Percentiles rank a stretch among this genome's conserved stretches.
These are phyloP conservation scores for Suhomyces canberraensis DNA, from an alignment of 805 yeast species.

Conservation along the genomic window DNA sequence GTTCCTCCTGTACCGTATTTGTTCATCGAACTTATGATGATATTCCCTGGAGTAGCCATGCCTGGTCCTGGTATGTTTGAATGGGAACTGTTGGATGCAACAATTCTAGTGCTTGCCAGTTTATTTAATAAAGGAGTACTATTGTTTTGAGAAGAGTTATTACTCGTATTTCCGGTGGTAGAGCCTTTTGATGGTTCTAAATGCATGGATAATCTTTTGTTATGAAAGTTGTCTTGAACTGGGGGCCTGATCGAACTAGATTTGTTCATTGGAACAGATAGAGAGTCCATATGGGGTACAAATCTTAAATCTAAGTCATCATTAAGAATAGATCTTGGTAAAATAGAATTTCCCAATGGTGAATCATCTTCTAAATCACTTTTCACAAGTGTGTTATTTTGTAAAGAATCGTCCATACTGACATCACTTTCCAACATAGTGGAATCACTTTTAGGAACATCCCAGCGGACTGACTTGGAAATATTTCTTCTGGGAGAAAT, in stretches of 20 bases:
- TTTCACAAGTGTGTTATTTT: constrained; percentile 7
- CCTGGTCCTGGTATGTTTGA: no score
- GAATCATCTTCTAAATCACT: constrained; percentile 30
- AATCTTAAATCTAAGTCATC: constrained; percentile 28
- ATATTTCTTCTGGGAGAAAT: constrained; percentile 6
- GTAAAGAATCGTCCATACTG: constrained; percentile 28
- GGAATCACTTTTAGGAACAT: constrained; percentile 8
- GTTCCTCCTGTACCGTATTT: constrained; percentile 11
- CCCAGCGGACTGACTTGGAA: constrained; percentile 9
- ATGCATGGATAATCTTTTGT: constrained; percentile 16
- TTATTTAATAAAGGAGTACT: constrained; percentile 33
- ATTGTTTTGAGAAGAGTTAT: constrained; percentile 3
- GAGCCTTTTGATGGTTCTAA: constrained; percentile 9
- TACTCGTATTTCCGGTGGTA: neutral
- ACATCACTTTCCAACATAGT: constrained; percentile 25
- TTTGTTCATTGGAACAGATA: neutral
- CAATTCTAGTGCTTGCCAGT: constrained; percentile 26
- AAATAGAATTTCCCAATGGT: constrained; percentile 18
- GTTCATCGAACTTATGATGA: constrained; percentile 12
- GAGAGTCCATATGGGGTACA: constrained; percentile 24
- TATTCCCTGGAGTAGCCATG: constrained; percentile 12
- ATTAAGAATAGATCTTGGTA: constrained; percentile 17
- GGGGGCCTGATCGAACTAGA: neutral
- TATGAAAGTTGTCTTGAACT: constrained; percentile 13
- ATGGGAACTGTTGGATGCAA: no score